Conservation (phyloP, 169 alveolate species). For the Eimeria necatrix region DNA sequence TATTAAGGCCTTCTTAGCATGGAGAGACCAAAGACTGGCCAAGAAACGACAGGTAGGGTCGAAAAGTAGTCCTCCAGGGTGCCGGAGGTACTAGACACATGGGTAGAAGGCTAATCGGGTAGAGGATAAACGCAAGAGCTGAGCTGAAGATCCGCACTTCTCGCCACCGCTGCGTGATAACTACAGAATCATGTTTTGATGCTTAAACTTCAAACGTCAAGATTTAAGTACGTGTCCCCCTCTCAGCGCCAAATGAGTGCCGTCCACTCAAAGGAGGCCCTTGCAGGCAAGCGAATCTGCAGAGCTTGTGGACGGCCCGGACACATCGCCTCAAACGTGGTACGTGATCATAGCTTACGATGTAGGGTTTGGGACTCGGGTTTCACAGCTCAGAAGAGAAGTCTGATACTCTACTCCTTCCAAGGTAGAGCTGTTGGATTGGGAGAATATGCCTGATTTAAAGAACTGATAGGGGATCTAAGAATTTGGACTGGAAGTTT, state of each 20-base stretch:
- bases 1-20: conserved; percentile 84
- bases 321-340: conserved; percentile 93
- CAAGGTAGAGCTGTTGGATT: too few relatives aligned
- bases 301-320: conserved; percentile 92
- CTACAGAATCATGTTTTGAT: neutral
- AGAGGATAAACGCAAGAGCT: too few relatives aligned
- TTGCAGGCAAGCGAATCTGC: conserved; percentile 88
- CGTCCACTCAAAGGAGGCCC: conserved; percentile 78
- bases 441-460: too few relatives aligned
- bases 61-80: neutral
- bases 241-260: conserved; percentile 61
- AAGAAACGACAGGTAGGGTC: conserved; percentile 66
- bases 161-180: too few relatives aligned
- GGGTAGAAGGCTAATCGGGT: neutral
- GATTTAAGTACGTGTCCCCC: neutral
- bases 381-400: conserved; percentile 6
- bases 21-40: conserved; percentile 88
- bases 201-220: neutral
- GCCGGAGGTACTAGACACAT: neutral
- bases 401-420: too few relatives aligned
- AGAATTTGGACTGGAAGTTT: too few relatives aligned
- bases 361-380: neutral
- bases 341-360: conserved; percentile 72
- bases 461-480: too few relatives aligned
- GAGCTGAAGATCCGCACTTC: too few relatives aligned